Base-by-base conservation (phyloP, 495 filamentous ascomycete genomes). In the Sphaerosporella brunnea region DNA sequence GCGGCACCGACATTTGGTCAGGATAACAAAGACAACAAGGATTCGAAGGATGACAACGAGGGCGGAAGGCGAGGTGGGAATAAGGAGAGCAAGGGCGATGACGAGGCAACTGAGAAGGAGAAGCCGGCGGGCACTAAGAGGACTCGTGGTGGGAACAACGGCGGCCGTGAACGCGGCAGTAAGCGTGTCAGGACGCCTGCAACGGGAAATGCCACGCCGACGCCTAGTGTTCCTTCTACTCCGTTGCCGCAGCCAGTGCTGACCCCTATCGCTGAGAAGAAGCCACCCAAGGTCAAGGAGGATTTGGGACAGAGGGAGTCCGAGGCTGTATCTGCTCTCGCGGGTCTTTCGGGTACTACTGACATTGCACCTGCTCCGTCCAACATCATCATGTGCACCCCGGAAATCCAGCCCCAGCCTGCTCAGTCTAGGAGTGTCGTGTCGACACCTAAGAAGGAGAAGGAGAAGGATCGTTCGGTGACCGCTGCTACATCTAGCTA, bases 1-100 rank as follows among this genome's bases (percentile, higher is more conserved):
- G 80, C 80, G 16, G 80, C 80, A 1, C 80, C 80, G 4, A 75
- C 70, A 0, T 84, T 84, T 64, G 80, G 79, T 18, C 72, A 75
- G 26, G 69, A 61, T 30, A 56, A 67, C 23, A 49, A 47, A 26
- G 23, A 26, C 34, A 48, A 25, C 21, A 39, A 39, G 24, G 16
- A 21, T 20, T 11, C n/a, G 43, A 35, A n/a, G 24, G 40, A 43
- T 18, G 40, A 43, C 13, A 26, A 26, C 20, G 34, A 42, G 20
- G 28, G 36, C 8, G 51, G 45, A 11, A 48, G 55, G 42, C 38
- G 56, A 35, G 56, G 46, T 7, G 43, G 18, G 20, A 38, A 32
- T 4, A 56, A 51, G 26, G 55, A 52, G 16, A 41, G 24, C 2
- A 58, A 58, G 34, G 55, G 50, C 51, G 64, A 66, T 3, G 71